Evolutionary conservation across 306 rosid species (phyloP), one percentile per base, ranked within the genome.

Genomic region (Argentina anserina): DNA sequence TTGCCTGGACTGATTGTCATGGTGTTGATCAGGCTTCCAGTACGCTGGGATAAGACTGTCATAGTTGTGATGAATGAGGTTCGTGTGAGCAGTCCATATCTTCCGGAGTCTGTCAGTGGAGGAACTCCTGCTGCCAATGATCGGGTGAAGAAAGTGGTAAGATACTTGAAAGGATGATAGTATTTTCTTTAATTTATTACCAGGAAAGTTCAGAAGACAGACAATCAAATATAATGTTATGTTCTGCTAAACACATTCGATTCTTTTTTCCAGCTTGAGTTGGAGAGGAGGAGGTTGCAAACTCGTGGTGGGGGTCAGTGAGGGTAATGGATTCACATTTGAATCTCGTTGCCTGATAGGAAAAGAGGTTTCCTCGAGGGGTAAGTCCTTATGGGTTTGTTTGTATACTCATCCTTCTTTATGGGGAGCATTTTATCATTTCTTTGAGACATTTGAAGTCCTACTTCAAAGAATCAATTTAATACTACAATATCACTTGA

Each of bases 91-190:
- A 90, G 92, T 70, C 99, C 99, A 25, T 94, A 94, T 84, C 87
- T 83, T 68, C 80, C 97, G 4, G 99, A 91, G 70, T 91, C 91
- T 79, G 99, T 94, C 71, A 79, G 80, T 77, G 99, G 99, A 81
- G 99, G 99, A 62, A 87, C 99, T 67, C 84, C 97, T 76, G 97
- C 96, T 79, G 99, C 97, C 82, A 94, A 90, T 70, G 99, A 91
- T 4, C 84, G 99, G 75, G 99, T 94, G 78, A 94, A 86, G 92
- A 94, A 91, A 91, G 97, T 94, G 96, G 99, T 94, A 84, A 69
- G 88, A 71, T 50, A 58, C 41, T 65, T 65, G 11, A 25, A 25
- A 78, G 39, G 52, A 45, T 70, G 62, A 70, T 67, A n/a, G 50
- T 21, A 65, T 50, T 46, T 71, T 65, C 14, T 63, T 62, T 15